These are phyloP conservation scores for Clavispora fructus DNA, from an alignment of 805 yeast genomes.

Conservation along the genomic window DNA sequence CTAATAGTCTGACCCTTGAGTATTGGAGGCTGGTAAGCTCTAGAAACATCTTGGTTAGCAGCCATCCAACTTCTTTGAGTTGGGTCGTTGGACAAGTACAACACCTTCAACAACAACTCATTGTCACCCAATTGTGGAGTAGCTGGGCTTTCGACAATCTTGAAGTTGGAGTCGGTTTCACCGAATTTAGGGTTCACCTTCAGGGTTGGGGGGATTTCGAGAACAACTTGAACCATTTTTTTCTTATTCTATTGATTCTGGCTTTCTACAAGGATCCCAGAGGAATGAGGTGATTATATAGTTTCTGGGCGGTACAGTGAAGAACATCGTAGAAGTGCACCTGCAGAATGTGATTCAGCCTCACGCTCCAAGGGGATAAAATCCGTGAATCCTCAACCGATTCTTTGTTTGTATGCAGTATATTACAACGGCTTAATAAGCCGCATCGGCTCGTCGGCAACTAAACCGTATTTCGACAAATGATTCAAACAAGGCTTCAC, in stretches of 20 bases:
- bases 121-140: constrained; percentile 23
- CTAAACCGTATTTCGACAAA: no score
- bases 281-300: no score
- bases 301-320: no score
- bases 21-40: constrained; percentile 34
- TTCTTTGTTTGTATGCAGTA: no score
- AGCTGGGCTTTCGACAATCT: constrained; percentile 13
- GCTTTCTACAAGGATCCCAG: no score
- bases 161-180: constrained; percentile 27
- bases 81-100: constrained; percentile 54
- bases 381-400: no score
- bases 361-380: no score
- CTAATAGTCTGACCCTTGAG: constrained; percentile 42
- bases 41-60: constrained; percentile 24
- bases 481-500: no score
- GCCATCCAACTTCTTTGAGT: constrained; percentile 57
- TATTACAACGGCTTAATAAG: no score
- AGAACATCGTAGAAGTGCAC: no score
- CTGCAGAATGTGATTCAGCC: no score
- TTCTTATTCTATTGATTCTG: background rate
- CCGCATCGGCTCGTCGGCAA: no score
- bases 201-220: constrained; percentile 19
- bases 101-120: constrained; percentile 40
- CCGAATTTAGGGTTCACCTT: constrained; percentile 18
- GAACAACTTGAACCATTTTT: constrained; percentile 13